Conservation (phyloP, 495 filamentous ascomycete genomes). For the Xylaria nigripes region DNA sequence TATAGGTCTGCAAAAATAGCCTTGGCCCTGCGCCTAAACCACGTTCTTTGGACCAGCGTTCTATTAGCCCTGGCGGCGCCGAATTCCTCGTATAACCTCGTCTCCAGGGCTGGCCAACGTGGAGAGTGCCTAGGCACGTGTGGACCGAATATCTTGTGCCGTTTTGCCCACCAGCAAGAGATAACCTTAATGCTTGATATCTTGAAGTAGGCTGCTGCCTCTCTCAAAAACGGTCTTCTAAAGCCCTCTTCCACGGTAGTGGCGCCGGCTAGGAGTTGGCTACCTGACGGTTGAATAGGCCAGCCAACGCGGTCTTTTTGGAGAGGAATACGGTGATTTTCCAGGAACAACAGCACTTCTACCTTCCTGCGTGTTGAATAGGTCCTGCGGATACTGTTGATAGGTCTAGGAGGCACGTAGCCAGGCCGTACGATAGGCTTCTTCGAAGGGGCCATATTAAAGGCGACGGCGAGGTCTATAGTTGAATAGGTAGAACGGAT, state of each 20-base stretch:
- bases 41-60: not conserved
- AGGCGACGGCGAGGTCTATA: too few relatives aligned
- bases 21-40: not conserved
- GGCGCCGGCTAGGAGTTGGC: not conserved
- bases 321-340: not conserved
- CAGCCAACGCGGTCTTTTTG: too few relatives aligned
- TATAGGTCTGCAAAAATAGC: not conserved
- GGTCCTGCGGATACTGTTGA: not conserved
- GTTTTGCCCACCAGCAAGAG: not conserved
- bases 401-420: too few relatives aligned
- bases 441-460: too few relatives aligned
- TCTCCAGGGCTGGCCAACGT: not conserved
- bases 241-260: not conserved
- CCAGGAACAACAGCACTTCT: constrained; percentile 7
- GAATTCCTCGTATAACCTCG: not conserved
- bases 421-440: too few relatives aligned
- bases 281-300: too few relatives aligned
- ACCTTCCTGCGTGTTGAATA: constrained; percentile 9
- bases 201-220: not conserved
- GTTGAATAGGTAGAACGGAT: too few relatives aligned
- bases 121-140: not conserved
- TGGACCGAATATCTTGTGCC: not conserved
- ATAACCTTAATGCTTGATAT: not conserved
- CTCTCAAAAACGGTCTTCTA: not conserved
- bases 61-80: not conserved